Base-by-base conservation (phyloP, 441 rosid genomes). In the Rhodomyrtus psidioides region DNA sequence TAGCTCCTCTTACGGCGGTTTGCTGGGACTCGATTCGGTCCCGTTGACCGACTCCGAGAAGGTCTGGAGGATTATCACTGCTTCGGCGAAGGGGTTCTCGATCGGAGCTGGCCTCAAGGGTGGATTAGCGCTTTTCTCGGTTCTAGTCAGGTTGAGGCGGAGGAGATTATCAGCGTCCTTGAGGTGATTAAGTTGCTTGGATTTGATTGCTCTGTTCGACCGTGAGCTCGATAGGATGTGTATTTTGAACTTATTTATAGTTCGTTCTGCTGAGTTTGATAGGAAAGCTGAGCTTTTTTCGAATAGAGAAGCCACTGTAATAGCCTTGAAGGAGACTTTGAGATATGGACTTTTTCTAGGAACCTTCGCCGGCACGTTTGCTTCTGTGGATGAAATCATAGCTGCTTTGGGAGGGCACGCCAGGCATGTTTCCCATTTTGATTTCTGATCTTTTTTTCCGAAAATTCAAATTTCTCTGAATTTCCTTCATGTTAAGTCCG, bases 91-190 rank as follows among this genome's bases (percentile, higher is more conserved):
- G 91, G 98, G 99, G 62, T 97, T 95, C 94, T 92, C 98, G 49
- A 93, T 97, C 53, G 99, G 98, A 82, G 95, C 98, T 28, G 99
- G 98, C 44, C 90, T 97, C 81, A 96, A 95, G 93, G 99, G 99
- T 46, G 99, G 99, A 83, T 90, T 97, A 27, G 93, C 95, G 83
- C 87, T 95, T 85, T 97, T 97, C 92, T 93, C 98, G 9, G 88
- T 97, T 89, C 89, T 97, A 6, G 90, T 92, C 86, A 92, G 98
- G 55, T 90, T 94, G 86, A 91, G 92, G 54, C 96, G 99, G 84
- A 88, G 92, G 82, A 90, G 90, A 86, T 91, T 88, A 82, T 85
- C 92, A 55, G 65, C 90, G 81, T 85, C 89, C 30, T 49, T 87
- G 7, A 91, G 94, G 98, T 94, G 88, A 46, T 42, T 39, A 23